Evolutionary conservation across 2,329 filamentous ascomycete species (phyloP).

Genomic region (Dactylellina drechsleri): DNA sequence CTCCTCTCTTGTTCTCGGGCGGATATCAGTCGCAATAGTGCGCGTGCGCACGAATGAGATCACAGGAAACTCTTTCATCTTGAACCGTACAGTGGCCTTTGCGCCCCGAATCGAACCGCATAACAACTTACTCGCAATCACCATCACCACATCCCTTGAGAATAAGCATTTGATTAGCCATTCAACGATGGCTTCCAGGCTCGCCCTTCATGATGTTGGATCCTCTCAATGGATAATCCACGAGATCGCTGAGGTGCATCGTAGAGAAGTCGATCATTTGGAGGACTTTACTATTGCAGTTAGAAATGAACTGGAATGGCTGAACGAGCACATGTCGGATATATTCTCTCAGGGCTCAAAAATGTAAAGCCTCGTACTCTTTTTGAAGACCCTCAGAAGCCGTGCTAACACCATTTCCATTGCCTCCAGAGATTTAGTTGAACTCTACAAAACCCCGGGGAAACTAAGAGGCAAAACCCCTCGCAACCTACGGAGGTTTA

Average conservation of each 20-base stretch:
- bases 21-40: too few species aligned
- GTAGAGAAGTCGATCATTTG: conserved; percentile 81
- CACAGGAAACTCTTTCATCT: too few species aligned
- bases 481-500: conserved; percentile 72
- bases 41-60: too few species aligned
- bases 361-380: conserved; percentile 12
- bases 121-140: neutral
- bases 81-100: too few species aligned
- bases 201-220: conserved; percentile 68
- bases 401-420: neutral
- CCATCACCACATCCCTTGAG: neutral
- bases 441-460: conserved; percentile 94
- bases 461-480: conserved; percentile 85
- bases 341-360: conserved; percentile 75
- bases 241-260: conserved; percentile 80
- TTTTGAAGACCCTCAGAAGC: neutral
- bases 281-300: conserved; percentile 94
- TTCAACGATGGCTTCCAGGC: conserved; percentile 32
- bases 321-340: conserved; percentile 97
- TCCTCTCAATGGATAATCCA: conserved; percentile 85
- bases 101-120: too few species aligned
- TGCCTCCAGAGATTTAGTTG: conserved; percentile 80
- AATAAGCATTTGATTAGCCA: neutral
- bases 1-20: too few species aligned
- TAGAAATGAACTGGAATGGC: conserved; percentile 94